phyloP scores from a whole-genome alignment of 2,329 filamentous ascomycete species.

The Nothopassalora personata region DNA sequence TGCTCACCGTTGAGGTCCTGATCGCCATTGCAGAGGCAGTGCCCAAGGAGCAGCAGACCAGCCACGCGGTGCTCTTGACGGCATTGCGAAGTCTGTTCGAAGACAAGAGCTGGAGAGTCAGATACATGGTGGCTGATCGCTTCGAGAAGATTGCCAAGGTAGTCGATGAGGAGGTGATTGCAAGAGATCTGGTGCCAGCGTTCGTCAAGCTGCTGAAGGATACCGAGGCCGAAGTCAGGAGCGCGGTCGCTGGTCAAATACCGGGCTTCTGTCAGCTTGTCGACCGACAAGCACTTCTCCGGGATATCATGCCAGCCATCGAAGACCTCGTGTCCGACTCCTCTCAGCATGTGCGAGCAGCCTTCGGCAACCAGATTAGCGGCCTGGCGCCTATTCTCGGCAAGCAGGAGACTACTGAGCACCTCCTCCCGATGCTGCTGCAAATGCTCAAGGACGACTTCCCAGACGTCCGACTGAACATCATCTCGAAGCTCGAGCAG shows the following conservation, averaged over 20 bases:
- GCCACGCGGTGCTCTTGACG: slow-evolving; percentile 86
- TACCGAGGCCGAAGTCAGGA: slow-evolving; percentile 94
- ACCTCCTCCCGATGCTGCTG: slow-evolving; percentile 96
- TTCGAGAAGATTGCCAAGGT: slow-evolving; percentile 99
- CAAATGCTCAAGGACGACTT: slow-evolving; percentile 99
- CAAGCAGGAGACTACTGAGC: slow-evolving; percentile 97
- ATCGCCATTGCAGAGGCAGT: slow-evolving; percentile 96
- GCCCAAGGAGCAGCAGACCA: slow-evolving; percentile 95
- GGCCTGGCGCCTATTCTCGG: slow-evolving; percentile 93
- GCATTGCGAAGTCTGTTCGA: slow-evolving; percentile 91
- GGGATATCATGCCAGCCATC: slow-evolving; percentile 93
- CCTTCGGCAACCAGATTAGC: slow-evolving; percentile 93
- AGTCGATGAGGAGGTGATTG: slow-evolving; percentile 93
- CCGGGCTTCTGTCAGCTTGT: slow-evolving; percentile 92
- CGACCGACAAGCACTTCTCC: slow-evolving; percentile 79
- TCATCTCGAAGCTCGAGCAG: slow-evolving; percentile 98
- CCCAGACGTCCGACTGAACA: slow-evolving; percentile 94
- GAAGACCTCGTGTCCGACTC: slow-evolving; percentile 94
- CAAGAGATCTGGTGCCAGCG: slow-evolving; percentile 86
- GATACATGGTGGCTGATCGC: slow-evolving; percentile 98
- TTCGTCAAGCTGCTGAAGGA: slow-evolving; percentile 98
- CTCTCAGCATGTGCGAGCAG: slow-evolving; percentile 93
- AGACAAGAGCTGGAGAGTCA: slow-evolving; percentile 98
- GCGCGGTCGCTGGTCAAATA: slow-evolving; percentile 94
- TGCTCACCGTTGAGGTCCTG: slow-evolving; percentile 92